Conservation (phyloP, 768 basidiomycete genomes). For the Russula griseocarnosa region DNA sequence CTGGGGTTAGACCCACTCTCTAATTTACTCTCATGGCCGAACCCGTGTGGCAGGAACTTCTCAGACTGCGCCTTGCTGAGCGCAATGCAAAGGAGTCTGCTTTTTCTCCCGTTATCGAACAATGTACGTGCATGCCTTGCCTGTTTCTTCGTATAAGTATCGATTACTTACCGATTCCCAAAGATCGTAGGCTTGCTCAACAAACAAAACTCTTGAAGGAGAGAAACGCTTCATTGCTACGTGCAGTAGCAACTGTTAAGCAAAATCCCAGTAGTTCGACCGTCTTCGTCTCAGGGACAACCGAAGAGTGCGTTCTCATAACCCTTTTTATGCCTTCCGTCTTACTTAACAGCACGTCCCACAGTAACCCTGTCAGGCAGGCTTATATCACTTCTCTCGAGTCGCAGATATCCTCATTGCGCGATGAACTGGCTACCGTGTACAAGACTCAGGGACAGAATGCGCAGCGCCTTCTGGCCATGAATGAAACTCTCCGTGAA, state of each 20-base stretch:
- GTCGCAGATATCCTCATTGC: conserved; percentile 85
- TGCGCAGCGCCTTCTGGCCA: conserved; percentile 83
- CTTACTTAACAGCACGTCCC: conserved; percentile 6
- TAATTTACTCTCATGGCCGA: conserved; percentile 57
- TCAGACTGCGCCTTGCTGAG: conserved; percentile 73
- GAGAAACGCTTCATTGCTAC: conserved; percentile 82
- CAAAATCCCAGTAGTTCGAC: conserved; percentile 58
- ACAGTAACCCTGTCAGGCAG: conserved; percentile 76
- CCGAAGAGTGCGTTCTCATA: conserved; percentile 63
- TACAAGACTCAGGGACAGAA: conserved; percentile 98
- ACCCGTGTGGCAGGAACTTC: conserved; percentile 79
- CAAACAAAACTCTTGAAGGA: conserved; percentile 90
- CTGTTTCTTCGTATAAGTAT: conserved; percentile 22
- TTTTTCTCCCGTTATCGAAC: conserved; percentile 83
- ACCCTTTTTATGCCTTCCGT: neutral
- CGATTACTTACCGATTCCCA: conserved; percentile 22
- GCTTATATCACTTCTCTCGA: conserved; percentile 92
- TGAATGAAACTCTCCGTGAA: conserved; percentile 93
- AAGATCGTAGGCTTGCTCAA: conserved; percentile 88
- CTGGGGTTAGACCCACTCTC: conserved; percentile 1
- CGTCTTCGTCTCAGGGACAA: conserved; percentile 53
- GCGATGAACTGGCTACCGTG: conserved; percentile 88
- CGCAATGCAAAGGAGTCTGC: conserved; percentile 79
- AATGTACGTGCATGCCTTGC: conserved; percentile 58
- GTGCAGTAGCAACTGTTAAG: conserved; percentile 74